These are phyloP conservation scores for Rhipidocladum racemiflorum DNA, from an alignment of 176 grass and related monocot genomes.

Conservation along the genomic window DNA sequence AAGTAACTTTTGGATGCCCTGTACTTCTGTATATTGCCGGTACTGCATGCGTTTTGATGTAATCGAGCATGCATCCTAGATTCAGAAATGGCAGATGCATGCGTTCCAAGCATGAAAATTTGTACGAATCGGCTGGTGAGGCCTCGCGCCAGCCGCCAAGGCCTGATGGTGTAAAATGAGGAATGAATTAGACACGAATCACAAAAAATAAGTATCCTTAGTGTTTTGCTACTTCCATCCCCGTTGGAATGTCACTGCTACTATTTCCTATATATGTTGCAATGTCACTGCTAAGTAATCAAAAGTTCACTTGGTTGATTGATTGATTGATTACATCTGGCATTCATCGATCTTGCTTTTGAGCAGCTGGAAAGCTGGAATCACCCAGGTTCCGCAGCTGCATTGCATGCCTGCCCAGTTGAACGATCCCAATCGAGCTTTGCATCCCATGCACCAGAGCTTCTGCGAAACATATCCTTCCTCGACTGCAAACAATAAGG, in stretches of 20 bases:
- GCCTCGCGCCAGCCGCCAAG: not conserved
- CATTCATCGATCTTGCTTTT: conserved; percentile 76
- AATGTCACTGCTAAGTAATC: not conserved
- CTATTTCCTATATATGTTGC: conserved; percentile 5
- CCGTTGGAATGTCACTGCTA: not conserved
- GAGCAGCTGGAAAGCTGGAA: conserved; percentile 81
- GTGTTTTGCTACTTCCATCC: not conserved
- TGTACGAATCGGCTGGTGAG: not conserved
- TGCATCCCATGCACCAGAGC: conserved; percentile 84
- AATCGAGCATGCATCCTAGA: not conserved
- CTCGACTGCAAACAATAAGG: conserved; percentile 47
- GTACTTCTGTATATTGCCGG: not conserved
- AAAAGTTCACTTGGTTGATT: not conserved
- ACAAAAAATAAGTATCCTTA: not conserved
- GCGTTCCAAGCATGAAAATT: not conserved
- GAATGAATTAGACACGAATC: no score
- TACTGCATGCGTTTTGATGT: not conserved
- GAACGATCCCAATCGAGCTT: conserved; percentile 81
- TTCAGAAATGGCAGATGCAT: not conserved
- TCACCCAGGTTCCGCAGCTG: conserved; percentile 79
- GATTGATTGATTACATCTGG: conserved; percentile 40
- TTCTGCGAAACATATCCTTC: conserved; percentile 64
- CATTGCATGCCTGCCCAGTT: conserved; percentile 89
- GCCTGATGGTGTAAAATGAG: not conserved
- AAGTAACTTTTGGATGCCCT: not conserved